phyloP scores from a whole-genome alignment of 768 basidiomycete genomes.

The Punctularia strigosozonata region DNA sequence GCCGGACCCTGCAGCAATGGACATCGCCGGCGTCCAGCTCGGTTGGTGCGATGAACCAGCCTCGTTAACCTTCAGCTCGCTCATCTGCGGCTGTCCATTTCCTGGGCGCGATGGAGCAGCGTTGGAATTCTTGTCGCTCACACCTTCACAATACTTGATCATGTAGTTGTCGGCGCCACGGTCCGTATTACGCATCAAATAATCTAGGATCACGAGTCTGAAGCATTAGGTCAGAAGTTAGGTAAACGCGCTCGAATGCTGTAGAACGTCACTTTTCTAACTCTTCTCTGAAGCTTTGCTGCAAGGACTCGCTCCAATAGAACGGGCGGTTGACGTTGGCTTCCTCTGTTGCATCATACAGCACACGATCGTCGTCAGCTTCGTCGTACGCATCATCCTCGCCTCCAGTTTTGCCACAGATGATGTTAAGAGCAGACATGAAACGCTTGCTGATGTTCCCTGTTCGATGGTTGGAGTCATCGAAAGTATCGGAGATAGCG shows the following conservation, averaged over 20 bases:
- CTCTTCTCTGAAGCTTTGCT: conserved; percentile 77
- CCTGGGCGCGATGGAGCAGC: conserved; percentile 65
- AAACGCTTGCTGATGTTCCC: conserved; percentile 59
- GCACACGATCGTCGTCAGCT: conserved; percentile 54
- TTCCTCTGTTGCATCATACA: conserved; percentile 57
- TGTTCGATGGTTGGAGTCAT: conserved; percentile 70
- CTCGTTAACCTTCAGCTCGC: conserved; percentile 46
- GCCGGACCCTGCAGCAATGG: conserved; percentile 8
- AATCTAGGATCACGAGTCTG: conserved; percentile 85
- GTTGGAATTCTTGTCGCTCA: conserved; percentile 71
- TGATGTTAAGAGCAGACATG: conserved; percentile 53
- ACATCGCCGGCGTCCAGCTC: conserved; percentile 7
- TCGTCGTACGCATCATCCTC: conserved; percentile 59
- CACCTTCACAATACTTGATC: conserved; percentile 83
- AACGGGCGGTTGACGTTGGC: conserved; percentile 48
- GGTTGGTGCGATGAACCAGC: conserved; percentile 14
- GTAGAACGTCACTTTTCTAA: conserved; percentile 60
- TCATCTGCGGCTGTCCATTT: conserved; percentile 56
- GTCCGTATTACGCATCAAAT: conserved; percentile 89
- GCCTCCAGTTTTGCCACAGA: conserved; percentile 80
- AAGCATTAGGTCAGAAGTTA: conserved; percentile 7
- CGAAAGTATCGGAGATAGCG: conserved; percentile 74
- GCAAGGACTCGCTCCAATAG: conserved; percentile 72
- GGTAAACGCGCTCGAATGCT: not conserved
- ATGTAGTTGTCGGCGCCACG: conserved; percentile 85